Base-by-base conservation (phyloP, 345 rosid species). In the Pseudoturritis turrita region DNA sequence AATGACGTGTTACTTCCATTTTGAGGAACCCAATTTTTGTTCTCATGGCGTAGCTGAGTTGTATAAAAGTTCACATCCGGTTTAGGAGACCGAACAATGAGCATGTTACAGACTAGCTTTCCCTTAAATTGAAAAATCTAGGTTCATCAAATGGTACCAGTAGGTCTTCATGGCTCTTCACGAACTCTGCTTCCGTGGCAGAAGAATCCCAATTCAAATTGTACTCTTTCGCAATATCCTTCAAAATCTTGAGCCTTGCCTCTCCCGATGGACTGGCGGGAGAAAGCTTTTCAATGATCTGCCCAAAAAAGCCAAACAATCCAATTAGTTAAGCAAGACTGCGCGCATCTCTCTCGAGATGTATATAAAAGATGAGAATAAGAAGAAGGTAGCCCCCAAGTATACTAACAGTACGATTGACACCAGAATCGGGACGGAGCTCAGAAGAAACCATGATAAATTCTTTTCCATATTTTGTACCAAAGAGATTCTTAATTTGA, bases 361-460 rank as follows among this genome's bases (percentile, higher is more conserved):
- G 29, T 44, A 53, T 15, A 37, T 5, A 63, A 19, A 54, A 35
- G 46, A 68, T 49, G n/a, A 1, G 46, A 52, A 68, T 17, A 51
- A 73, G 61, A 62, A 58, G 46, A 23, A 54, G 35, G 46, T 68
- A 35, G 47, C 55, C 65, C 12, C 39, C 21, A 71, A 77, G 77
- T 70, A 47, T 74, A 79, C 72, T 90, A 84, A 94, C 98, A 47
- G 91, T 85, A 73, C 97, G 97, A 70, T 90, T 94, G 78, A 90
- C 92, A 25, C 98, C 81, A 26, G 98, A 87, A 77, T 89, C 96
- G 0, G 97, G 97, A 80, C 91, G 91, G 22, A 94, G 98, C 81
- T 90, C 98, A 40, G 90, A 80, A 37, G 88, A 86, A 67, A 89
- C 80, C 72, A 75, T 70, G 71, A 81, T 84, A 68, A 89, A 94